Evolutionary conservation across 768 basidiomycete genomes (phyloP).

Genomic region (Rhizopogon rudus): DNA sequence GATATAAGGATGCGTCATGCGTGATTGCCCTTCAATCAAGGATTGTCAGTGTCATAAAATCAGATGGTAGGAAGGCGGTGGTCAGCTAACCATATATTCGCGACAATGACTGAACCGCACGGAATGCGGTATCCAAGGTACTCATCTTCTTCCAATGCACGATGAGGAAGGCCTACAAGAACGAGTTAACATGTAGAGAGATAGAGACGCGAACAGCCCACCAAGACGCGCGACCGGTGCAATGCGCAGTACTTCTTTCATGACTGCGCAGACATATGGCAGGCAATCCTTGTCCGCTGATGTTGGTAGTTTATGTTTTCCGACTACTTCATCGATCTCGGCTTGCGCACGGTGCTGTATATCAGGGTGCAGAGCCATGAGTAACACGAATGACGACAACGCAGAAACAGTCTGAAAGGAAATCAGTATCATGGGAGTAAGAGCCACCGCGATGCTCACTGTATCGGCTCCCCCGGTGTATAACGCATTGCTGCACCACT

Average conservation of each 20-base stretch:
- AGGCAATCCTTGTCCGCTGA: constrained; percentile 36
- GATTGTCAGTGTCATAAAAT: neutral
- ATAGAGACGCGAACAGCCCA: neutral
- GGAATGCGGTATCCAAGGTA: constrained; percentile 28
- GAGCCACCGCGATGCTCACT: constrained; percentile 7
- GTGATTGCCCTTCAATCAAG: constrained; percentile 3
- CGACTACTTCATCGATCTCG: constrained; percentile 45
- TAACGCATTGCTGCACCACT: neutral
- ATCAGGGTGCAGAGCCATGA: constrained; percentile 45
- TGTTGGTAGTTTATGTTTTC: constrained; percentile 35
- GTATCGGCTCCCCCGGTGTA: constrained; percentile 24
- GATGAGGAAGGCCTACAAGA: constrained; percentile 26
- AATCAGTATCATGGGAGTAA: neutral
- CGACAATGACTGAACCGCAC: constrained; percentile 27
- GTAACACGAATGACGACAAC: constrained; percentile 42
- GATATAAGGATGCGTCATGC: constrained; percentile 26
- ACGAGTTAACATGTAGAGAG: neutral
- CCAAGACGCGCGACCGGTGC: too few species aligned
- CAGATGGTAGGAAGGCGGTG: neutral
- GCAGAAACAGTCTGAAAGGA: constrained; percentile 38
- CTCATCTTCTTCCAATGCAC: constrained; percentile 27
- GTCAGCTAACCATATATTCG: constrained; percentile 28
- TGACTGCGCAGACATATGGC: constrained; percentile 30
- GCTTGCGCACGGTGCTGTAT: constrained; percentile 40
- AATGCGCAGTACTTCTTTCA: constrained; percentile 7